phyloP scores from a whole-genome alignment of 441 rosid genomes.

The Flueggea neowawraea region DNA sequence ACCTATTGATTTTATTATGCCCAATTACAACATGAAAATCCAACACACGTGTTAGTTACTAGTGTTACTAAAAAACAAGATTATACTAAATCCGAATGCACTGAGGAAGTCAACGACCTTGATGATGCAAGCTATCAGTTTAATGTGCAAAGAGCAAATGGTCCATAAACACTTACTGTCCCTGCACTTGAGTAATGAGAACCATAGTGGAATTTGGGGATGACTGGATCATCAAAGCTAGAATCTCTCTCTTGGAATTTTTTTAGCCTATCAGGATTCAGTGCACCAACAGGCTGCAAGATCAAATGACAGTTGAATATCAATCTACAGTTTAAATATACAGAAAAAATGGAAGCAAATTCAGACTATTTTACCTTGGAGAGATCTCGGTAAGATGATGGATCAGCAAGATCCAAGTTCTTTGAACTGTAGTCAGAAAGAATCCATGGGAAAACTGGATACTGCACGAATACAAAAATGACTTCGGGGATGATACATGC shows the following conservation, averaged over 20 bases:
- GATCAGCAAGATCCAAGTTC: slow-evolving; percentile 77
- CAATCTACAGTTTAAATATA: slow-evolving; percentile 15
- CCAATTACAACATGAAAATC: too few species aligned
- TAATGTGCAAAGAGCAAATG: slow-evolving; percentile 2
- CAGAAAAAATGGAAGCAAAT: slow-evolving; percentile 23
- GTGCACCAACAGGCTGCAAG: slow-evolving; percentile 97
- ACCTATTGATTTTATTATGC: too few species aligned
- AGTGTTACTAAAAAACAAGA: too few species aligned
- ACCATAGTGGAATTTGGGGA: slow-evolving; percentile 99
- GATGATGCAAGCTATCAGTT: too few species aligned
- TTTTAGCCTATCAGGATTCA: slow-evolving; percentile 79
- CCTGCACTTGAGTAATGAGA: slow-evolving; percentile 99
- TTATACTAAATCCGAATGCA: too few species aligned
- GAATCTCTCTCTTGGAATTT: slow-evolving; percentile 98
- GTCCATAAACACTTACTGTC: slow-evolving; percentile 58
- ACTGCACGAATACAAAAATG: slow-evolving; percentile 53
- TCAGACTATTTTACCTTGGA: slow-evolving; percentile 69
- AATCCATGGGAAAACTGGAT: slow-evolving; percentile 99
- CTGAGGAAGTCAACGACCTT: too few species aligned
- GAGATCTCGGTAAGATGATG: slow-evolving; percentile 93
- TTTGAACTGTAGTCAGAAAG: slow-evolving; percentile 85
- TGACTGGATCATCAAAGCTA: slow-evolving; percentile 98
- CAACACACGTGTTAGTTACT: too few species aligned
- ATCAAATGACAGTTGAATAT: slow-evolving; percentile 23
- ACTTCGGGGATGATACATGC: slow-evolving; percentile 12